Conservation (phyloP, 225 moss, liverwort and hornwort species). For the Polytrichum commune region DNA sequence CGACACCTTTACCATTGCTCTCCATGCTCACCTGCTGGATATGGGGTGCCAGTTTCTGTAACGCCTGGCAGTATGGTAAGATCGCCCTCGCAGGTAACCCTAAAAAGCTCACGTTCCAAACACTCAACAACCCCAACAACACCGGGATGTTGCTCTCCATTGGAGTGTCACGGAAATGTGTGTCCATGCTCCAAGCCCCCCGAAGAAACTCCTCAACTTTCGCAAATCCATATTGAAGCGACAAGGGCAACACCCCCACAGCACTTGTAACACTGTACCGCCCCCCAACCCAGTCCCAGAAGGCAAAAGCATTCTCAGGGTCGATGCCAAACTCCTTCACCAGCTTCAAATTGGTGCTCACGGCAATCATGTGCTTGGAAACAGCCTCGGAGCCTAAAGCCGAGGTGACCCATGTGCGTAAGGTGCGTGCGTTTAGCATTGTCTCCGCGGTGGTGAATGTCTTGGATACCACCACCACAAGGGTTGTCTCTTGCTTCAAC, state of each 20-base stretch:
- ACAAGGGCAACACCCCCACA: slow-evolving; percentile 57
- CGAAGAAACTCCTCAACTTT: slow-evolving; percentile 24
- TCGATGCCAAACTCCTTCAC: slow-evolving; percentile 70
- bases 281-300: slow-evolving; percentile 78
- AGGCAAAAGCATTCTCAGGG: slow-evolving; percentile 63
- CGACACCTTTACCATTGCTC: slow-evolving; percentile 69
- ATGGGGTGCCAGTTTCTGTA: slow-evolving; percentile 66
- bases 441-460: slow-evolving; percentile 71
- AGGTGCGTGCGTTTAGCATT: slow-evolving; percentile 65
- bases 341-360: slow-evolving; percentile 68
- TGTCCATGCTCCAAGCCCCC: slow-evolving; percentile 64
- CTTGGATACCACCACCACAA: slow-evolving; percentile 65
- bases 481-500: slow-evolving; percentile 53
- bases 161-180: slow-evolving; percentile 59
- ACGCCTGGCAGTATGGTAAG: slow-evolving; percentile 63
- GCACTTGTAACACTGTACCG: slow-evolving; percentile 71
- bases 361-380: slow-evolving; percentile 63
- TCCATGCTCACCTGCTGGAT: slow-evolving; percentile 80
- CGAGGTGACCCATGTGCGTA: slow-evolving; percentile 64
- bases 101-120: slow-evolving; percentile 68
- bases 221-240: slow-evolving; percentile 59
- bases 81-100: slow-evolving; percentile 57
- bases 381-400: slow-evolving; percentile 56
- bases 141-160: slow-evolving; percentile 58
- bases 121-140: slow-evolving; percentile 58